These are phyloP conservation scores for Penicillium ochrochloron DNA, from an alignment of 495 filamentous ascomycete genomes.

Conservation along the genomic window DNA sequence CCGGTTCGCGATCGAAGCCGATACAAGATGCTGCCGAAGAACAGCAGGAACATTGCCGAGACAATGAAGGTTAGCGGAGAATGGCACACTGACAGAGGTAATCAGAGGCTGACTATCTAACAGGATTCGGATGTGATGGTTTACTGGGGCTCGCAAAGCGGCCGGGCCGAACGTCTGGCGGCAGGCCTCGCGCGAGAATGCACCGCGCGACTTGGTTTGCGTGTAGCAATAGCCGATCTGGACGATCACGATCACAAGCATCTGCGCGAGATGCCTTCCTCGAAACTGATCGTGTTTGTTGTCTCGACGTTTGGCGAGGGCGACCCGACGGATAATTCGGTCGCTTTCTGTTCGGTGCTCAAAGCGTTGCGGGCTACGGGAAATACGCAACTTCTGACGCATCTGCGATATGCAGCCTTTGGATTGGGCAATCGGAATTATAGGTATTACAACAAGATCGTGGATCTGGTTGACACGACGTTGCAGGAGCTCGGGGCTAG, in stretches of 20 bases:
- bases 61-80: not conserved
- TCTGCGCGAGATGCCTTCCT: constrained; percentile 30
- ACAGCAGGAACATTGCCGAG: not conserved
- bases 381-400: constrained; percentile 28
- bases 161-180: constrained; percentile 46
- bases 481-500: constrained; percentile 34
- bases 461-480: constrained; percentile 29
- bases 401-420: constrained; percentile 38
- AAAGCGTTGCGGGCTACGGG: constrained; percentile 19
- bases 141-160: constrained; percentile 53
- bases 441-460: constrained; percentile 43
- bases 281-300: constrained; percentile 44
- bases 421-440: constrained; percentile 48
- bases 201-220: constrained; percentile 33
- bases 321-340: constrained; percentile 47
- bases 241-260: constrained; percentile 43
- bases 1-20: constrained; percentile 1
- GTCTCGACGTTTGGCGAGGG: constrained; percentile 53
- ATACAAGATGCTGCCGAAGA: not conserved
- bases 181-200: constrained; percentile 39
- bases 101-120: not conserved
- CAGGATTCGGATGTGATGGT: constrained; percentile 31
- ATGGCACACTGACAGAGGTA: not conserved
- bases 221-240: constrained; percentile 38
- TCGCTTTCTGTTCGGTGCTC: not conserved